Conservation (phyloP, 257 asterid genomes). For the Plantago elongata region DNA sequence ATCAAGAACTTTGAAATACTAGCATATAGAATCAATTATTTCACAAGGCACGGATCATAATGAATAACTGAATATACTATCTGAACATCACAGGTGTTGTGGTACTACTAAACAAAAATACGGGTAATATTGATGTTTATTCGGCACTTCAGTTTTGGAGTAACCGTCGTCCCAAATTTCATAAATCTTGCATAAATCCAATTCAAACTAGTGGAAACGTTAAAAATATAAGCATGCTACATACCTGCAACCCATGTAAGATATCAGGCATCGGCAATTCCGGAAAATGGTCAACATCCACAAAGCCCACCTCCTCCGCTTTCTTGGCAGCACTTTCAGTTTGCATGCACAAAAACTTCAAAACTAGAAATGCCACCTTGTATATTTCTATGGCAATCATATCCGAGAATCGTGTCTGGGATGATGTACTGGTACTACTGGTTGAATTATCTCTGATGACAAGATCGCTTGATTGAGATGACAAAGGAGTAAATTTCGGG, state of each 20-base stretch:
- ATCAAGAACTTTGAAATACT: no score
- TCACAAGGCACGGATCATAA: no score
- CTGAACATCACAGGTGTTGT: no score
- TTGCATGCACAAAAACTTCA: conserved; percentile 76
- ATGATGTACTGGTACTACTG: conserved; percentile 26
- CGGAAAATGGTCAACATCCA: conserved; percentile 79
- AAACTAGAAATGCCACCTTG: conserved; percentile 61
- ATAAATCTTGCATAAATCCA: neutral
- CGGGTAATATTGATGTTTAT: no score
- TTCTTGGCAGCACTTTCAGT: conserved; percentile 70
- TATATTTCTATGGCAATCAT: conserved; percentile 65
- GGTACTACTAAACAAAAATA: no score
- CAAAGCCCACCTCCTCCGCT: conserved; percentile 88
- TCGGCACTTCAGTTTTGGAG: neutral
- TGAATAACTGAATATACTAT: no score
- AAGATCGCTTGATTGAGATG: conserved; percentile 42
- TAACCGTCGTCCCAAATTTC: neutral
- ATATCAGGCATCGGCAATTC: conserved; percentile 98
- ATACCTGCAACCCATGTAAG: conserved; percentile 84
- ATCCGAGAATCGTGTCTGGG: conserved; percentile 66
- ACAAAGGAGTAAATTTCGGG: conserved; percentile 37
- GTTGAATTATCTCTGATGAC: conserved; percentile 47
- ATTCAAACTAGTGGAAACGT: neutral
- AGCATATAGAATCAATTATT: no score
- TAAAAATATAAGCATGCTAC: conserved; percentile 8